These are phyloP conservation scores for Talaromyces pinophilus DNA, from an alignment of 2,329 filamentous ascomycete genomes.

Conservation along the genomic window DNA sequence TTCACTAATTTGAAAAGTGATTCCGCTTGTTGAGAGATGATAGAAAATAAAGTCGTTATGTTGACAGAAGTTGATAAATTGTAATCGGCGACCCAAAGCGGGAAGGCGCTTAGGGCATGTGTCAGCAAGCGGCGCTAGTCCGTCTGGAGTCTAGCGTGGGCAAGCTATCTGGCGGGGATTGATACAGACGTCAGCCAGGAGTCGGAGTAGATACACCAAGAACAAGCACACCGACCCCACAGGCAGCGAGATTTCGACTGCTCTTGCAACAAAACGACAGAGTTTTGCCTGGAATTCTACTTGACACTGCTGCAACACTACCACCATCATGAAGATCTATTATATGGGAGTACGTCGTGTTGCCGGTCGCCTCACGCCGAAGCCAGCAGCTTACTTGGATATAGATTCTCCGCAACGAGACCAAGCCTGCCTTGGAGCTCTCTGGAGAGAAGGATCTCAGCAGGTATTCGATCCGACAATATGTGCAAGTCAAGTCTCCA, in stretches of 20 bases:
- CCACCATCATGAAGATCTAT: slow-evolving; percentile 74
- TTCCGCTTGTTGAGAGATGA: not conserved
- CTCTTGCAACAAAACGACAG: too few relatives aligned
- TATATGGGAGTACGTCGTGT: slow-evolving; percentile 73
- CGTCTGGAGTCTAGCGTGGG: not conserved
- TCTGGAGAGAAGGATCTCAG: slow-evolving; percentile 74
- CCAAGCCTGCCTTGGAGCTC: slow-evolving; percentile 74
- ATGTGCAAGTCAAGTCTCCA: too few relatives aligned
- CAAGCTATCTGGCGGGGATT: slow-evolving; percentile 9
- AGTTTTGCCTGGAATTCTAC: not conserved
- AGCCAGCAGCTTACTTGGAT: not conserved
- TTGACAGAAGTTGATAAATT: not conserved
- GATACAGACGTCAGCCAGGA: slow-evolving; percentile 20
- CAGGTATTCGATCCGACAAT: slow-evolving; percentile 23
- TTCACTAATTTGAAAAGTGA: not conserved
- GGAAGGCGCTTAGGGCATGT: slow-evolving; percentile 20
- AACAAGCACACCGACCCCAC: not conserved
- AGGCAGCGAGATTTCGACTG: slow-evolving; percentile 12
- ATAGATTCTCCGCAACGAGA: slow-evolving; percentile 79
- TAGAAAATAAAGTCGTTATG: not conserved
- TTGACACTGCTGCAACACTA: slow-evolving; percentile 8
- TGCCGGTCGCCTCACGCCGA: not conserved
- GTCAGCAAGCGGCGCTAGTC: slow-evolving; percentile 9
- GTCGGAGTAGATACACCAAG: slow-evolving; percentile 11
- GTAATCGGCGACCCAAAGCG: slow-evolving; percentile 17